Evolutionary conservation across 2,329 filamentous ascomycete species (phyloP).

Genomic region (Nigrospora oryzae): DNA sequence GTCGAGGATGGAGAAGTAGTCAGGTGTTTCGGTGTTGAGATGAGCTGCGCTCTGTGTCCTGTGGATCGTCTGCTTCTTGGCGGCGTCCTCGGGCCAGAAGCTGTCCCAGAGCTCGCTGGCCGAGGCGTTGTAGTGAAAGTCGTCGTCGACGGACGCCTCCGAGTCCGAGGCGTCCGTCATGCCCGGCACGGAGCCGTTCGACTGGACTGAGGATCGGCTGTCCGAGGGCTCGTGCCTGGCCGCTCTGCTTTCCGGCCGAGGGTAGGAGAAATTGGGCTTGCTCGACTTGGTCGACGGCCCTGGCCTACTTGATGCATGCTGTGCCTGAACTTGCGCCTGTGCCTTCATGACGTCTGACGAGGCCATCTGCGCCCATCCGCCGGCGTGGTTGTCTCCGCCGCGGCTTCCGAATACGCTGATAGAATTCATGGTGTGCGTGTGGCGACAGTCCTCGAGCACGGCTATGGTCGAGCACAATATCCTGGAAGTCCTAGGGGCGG

Average conservation of each 20-base stretch:
- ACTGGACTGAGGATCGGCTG: constrained; percentile 34
- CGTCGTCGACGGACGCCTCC: constrained; percentile 41
- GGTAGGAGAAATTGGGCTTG: constrained; percentile 25
- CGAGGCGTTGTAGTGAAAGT: constrained; percentile 37
- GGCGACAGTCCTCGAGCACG: background rate
- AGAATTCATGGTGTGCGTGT: constrained; percentile 1
- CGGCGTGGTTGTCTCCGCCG: constrained; percentile 1
- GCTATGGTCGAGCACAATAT: background rate
- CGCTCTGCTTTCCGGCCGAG: constrained; percentile 13
- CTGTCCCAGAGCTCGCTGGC: constrained; percentile 40
- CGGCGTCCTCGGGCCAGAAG: constrained; percentile 30
- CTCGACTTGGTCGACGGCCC: constrained; percentile 10
- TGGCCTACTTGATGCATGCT: background rate
- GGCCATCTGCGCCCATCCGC: background rate
- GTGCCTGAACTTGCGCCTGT: background rate
- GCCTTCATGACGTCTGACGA: constrained; percentile 7
- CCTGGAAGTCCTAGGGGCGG: constrained; percentile 1
- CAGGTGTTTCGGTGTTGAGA: constrained; percentile 2
- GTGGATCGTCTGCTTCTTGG: constrained; percentile 1
- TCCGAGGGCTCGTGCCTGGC: constrained; percentile 17
- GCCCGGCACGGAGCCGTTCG: constrained; percentile 35
- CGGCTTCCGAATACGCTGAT: background rate
- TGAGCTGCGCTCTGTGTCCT: background rate
- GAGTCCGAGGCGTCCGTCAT: constrained; percentile 45
- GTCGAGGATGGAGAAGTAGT: constrained; percentile 11